Evolutionary conservation across 306 rosid species (phyloP), one percentile per base, ranked within the genome.

Genomic region (Prunus kanzakura): DNA sequence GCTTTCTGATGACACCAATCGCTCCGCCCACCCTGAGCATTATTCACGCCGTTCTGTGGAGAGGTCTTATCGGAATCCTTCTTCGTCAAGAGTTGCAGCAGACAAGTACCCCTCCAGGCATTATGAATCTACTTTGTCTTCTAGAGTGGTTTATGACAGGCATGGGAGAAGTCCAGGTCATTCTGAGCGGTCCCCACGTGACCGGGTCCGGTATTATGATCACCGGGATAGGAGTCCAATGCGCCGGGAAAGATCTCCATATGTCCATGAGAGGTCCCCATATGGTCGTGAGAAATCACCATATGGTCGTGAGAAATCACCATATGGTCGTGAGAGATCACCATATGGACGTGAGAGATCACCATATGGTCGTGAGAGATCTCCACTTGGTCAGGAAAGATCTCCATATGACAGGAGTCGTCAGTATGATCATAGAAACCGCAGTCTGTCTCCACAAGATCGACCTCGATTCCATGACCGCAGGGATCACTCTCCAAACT

Each of bases 151-250:
- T 74, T 88, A 83, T 82, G 95, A 92, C 57, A 86, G 93, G 85
- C 92, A 87, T 89, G 98, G 89, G 22, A 87, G 86, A 75, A 92
- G 97, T 80, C 98, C 98, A 80, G 93, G 79, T 76, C 96, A 85
- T 87, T 80, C 89, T 79, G 99, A 95, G 71, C 75, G 93, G 73
- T 95, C 98, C 74, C 97, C 98, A 45, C 93, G 81, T 23, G 99
- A 92, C 56, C 79, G 91, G 77, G 71, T 78, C 50, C 86, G 91
- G 74, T 85, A 84, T 84, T 86, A 87, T 79, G 97, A 93, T 81
- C 85, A 91, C 63, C 86, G 89, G 71, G 97, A 88, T 61, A 81
- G 88, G 29, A 89, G 92, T 79, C 93, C 97, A 29, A 83, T 65
- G 29, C 86, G 76, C 22, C 86, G 92, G 51, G 98, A 91, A 66